A percentile compares a stretch with the other conserved stretches of the same genome.
Evolutionary conservation across 441 rosid genomes (phyloP).

Genomic region (Euphorbia celastroides): DNA sequence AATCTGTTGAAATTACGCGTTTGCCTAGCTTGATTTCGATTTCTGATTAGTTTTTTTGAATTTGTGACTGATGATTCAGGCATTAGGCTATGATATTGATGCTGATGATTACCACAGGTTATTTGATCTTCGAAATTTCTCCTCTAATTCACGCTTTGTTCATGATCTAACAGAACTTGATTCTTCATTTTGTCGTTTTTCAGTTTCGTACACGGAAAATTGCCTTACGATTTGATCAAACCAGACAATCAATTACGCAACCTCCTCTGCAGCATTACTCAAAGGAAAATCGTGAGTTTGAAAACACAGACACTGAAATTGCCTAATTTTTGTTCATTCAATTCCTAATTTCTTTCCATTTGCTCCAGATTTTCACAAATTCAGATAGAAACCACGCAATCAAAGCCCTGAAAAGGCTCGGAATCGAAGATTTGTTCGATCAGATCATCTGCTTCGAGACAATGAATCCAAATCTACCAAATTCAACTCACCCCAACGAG

Average conservation of each 20-base stretch:
- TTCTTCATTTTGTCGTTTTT: neutral
- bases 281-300: slow-evolving; percentile 58
- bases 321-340: neutral
- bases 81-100: slow-evolving; percentile 58
- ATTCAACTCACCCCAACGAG: slow-evolving; percentile 53
- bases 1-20: neutral
- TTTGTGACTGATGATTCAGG: slow-evolving; percentile 37
- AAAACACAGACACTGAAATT: neutral
- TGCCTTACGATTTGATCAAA: slow-evolving; percentile 69
- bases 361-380: slow-evolving; percentile 64
- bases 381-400: slow-evolving; percentile 64
- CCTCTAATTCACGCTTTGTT: neutral
- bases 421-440: slow-evolving; percentile 72
- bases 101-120: slow-evolving; percentile 86
- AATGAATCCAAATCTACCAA: slow-evolving; percentile 54
- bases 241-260: slow-evolving; percentile 51
- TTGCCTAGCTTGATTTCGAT: neutral
- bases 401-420: slow-evolving; percentile 44
- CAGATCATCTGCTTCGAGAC: slow-evolving; percentile 76
- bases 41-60: neutral
- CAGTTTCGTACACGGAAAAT: slow-evolving; percentile 86
- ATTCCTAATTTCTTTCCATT: neutral
- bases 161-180: neutral
- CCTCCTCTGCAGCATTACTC: slow-evolving; percentile 56
- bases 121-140: neutral